Evolutionary conservation across 495 filamentous ascomycete species (phyloP), one percentile per base, ranked within the genome.

Genomic region (Penicillium canariense): DNA sequence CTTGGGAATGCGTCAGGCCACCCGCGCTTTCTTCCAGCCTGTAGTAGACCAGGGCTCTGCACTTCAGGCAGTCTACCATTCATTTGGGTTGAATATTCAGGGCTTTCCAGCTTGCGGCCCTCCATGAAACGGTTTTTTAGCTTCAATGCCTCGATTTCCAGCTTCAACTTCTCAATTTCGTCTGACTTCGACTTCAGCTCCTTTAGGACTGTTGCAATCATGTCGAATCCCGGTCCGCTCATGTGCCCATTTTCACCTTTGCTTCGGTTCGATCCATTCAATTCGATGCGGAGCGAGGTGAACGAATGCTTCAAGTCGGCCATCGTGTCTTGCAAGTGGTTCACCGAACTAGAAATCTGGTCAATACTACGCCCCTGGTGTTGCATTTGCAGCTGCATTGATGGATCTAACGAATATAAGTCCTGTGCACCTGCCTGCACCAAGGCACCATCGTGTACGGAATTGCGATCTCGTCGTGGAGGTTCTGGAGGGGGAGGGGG

Each of bases 61-160:
- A 75, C 66, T 59, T 73, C 65, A 3, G 74, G 67, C 3, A 75
- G 46, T 5, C 54, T 44, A 15, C 48, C 58, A 4, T 64, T 55
- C 5, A 54, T 50, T 2, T 36, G 30, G 5, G 47, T 47, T 27
- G 42, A 23, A 14, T 34, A 57, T 3, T 40, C 45, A 2, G 46
- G 48, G n/a, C 55, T 59, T 28, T 31, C 56, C 32, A 52, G 32
- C 1, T 54, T 57, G 35, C 66, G 70, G 46, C 66, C 71, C 28
- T 75, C 71, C 57, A 69, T 61, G 28, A 67, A 70, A 4, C 69
- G 68, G 28, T 72, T 74, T 52, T 68, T 75, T 26, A 77, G 28
- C 32, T 76, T 77, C 56, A 78, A 49, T 0, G 73, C 69, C 50
- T 77, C 75, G 20, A 70, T 75, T 57, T 78, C 75, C 56, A 78